Percentiles rank a stretch among this genome's conserved stretches.
These are phyloP conservation scores for Epichloe festucae DNA, from an alignment of 2,329 filamentous ascomycete genomes.

Conservation along the genomic window DNA sequence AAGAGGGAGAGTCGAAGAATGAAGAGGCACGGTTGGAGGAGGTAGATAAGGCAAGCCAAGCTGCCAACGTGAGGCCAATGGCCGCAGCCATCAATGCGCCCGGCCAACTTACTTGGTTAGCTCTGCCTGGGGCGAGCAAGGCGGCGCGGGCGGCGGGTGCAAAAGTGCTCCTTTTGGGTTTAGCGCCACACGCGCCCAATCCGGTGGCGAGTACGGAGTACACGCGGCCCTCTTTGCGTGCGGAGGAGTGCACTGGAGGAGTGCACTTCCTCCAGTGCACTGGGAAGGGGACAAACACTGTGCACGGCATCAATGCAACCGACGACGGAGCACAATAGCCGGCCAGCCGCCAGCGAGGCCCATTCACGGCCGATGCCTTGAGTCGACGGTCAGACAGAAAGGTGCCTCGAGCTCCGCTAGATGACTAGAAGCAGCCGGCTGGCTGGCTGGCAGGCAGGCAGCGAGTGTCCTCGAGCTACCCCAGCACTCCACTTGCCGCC, in stretches of 20 bases:
- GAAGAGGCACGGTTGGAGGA: constrained; percentile 12
- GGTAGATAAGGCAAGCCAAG: constrained; percentile 11
- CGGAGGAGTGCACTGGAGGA: background rate
- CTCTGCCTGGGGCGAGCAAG: background rate
- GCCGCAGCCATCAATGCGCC: constrained; percentile 12
- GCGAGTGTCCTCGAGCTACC: background rate
- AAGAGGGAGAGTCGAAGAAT: constrained; percentile 12
- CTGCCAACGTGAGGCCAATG: background rate
- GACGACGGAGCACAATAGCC: too few species aligned
- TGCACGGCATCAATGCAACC: background rate
- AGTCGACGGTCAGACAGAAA: too few species aligned
- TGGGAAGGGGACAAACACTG: background rate
- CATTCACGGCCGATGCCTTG: too few species aligned
- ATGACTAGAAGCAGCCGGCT: too few species aligned
- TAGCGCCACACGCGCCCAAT: constrained; percentile 11
- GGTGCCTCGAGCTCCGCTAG: too few species aligned
- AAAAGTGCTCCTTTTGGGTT: background rate
- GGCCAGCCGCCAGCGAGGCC: too few species aligned
- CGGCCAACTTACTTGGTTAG: background rate
- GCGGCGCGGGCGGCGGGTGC: background rate
- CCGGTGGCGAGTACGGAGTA: constrained; percentile 6
- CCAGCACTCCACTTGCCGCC: background rate
- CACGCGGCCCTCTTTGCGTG: background rate
- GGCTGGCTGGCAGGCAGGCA: too few species aligned
- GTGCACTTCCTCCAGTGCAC: background rate